Evolutionary conservation across 257 asterid genomes (phyloP), one percentile per base, ranked within the genome.

Genomic region (Echites panduratus): DNA sequence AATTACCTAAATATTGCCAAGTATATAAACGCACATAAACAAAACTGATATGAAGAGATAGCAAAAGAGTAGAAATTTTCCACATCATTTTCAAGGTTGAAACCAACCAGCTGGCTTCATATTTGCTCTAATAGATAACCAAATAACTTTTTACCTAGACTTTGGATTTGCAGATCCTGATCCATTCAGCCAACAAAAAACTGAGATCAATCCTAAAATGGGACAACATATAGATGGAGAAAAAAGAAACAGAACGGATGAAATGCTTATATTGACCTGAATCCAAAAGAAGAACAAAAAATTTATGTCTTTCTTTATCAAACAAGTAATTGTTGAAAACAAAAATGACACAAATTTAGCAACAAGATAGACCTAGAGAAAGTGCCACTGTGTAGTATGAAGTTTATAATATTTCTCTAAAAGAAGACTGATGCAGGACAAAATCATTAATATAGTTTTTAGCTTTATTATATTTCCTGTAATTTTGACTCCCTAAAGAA

Each of bases 61-160:
- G 74, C 79, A 71, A 94, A 79, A 50, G 71, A 83, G 86, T 87
- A 85, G 52, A 78, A 89, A 80, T 79, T 83, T 62, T 80, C 86
- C 40, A 48, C 84, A 78, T 79, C 85, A 75, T 84, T 91, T 79
- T 87, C 97, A 77, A 91, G 90, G 81, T 91, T 88, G 56, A 89
- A 84, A 56, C 83, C 76, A 78, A 76, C 56, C 68, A 78, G 86
- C 68, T 32, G 80, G 85, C 78, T 80, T 85, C 75, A 91, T 66
- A 81, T 78, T 79, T 74, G 86, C 85, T 73, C 73, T 70, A 61
- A 88, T 47, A 76, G 97, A 89, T 76, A 89, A 80, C 89, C 96
- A 84, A 59, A 86, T 67, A 68, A 14, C 58, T 54, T 71, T 85
- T 68, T 67, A n/a, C 27, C 20, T 68, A 58, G 77, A 38, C 61